Percentiles rank a stretch among this genome's conserved stretches.
Evolutionary conservation across 1,284 basidiomycete genomes (phyloP).

Genomic region (Leccinum huronense): DNA sequence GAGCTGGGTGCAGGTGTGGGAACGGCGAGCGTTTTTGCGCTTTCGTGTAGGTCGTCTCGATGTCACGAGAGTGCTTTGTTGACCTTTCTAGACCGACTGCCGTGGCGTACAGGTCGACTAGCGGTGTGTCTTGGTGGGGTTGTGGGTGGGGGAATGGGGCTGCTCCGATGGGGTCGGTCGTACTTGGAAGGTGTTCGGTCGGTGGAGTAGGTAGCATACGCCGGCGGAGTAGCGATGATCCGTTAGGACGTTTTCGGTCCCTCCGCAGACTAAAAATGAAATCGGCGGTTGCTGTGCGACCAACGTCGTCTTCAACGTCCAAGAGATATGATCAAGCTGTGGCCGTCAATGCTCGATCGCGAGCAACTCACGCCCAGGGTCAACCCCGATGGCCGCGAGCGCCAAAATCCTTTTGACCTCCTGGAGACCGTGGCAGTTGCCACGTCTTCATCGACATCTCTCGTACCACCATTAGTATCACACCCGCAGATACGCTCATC

Average conservation of each 20-base stretch:
- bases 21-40: slow-evolving; percentile 57
- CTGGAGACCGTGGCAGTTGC: slow-evolving; percentile 25
- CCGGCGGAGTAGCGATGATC: slow-evolving; percentile 22
- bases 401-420: slow-evolving; percentile 69
- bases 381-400: slow-evolving; percentile 49
- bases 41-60: slow-evolving; percentile 53
- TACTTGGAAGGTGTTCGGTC: slow-evolving; percentile 34
- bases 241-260: background rate
- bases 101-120: slow-evolving; percentile 49
- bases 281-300: slow-evolving; percentile 10
- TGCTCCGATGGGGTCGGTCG: slow-evolving; percentile 47
- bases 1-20: slow-evolving; percentile 66
- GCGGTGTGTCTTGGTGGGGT: slow-evolving; percentile 51
- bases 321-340: slow-evolving; percentile 62
- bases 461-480: slow-evolving; percentile 7
- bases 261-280: slow-evolving; percentile 20
- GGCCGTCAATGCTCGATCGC: slow-evolving; percentile 58
- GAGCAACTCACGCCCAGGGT: slow-evolving; percentile 70
- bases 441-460: slow-evolving; percentile 32
- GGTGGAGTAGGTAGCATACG: slow-evolving; percentile 2
- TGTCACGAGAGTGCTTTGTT: slow-evolving; percentile 1
- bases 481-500: slow-evolving; percentile 15
- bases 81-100: slow-evolving; percentile 53
- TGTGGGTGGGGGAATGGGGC: slow-evolving; percentile 53
- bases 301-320: slow-evolving; percentile 21